A percentile compares a stretch with the other conserved stretches of the same genome.
phyloP scores from a whole-genome alignment of 768 basidiomycete species.

The Kwoniella mangroviensis region DNA sequence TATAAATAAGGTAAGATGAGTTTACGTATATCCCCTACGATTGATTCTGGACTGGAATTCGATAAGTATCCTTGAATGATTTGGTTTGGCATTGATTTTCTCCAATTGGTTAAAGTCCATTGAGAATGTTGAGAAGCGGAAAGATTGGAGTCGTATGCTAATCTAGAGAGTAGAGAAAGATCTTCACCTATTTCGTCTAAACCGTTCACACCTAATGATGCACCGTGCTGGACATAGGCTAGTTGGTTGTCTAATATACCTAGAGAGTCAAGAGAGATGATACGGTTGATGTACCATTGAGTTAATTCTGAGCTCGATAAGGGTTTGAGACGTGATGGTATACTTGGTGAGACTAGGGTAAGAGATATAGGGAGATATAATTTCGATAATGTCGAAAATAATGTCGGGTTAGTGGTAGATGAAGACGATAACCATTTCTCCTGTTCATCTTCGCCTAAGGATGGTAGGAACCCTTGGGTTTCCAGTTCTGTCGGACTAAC shows the following conservation, averaged over 20 bases:
- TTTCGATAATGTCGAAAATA: not conserved
- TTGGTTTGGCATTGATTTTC: conserved; percentile 66
- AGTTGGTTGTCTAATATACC: conserved; percentile 82
- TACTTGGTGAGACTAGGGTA: not conserved
- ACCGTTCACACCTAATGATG: conserved; percentile 73
- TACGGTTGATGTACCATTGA: conserved; percentile 74
- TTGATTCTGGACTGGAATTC: conserved; percentile 68
- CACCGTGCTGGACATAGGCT: conserved; percentile 80
- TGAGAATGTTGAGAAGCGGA: conserved; percentile 61
- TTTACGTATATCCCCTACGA: conserved; percentile 71
- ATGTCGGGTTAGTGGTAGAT: not conserved
- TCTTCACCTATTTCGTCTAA: conserved; percentile 91
- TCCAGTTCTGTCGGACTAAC: conserved; percentile 63
- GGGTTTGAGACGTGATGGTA: conserved; percentile 44
- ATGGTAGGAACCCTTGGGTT: conserved; percentile 25
- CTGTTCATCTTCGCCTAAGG: conserved; percentile 14
- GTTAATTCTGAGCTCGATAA: conserved; percentile 65
- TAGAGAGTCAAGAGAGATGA: conserved; percentile 68
- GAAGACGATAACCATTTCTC: conserved; percentile 18
- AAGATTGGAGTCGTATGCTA: conserved; percentile 73
- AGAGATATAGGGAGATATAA: conserved; percentile 2
- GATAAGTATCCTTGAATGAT: conserved; percentile 77
- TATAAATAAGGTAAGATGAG: conserved; percentile 92
- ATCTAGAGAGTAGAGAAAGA: conserved; percentile 77
- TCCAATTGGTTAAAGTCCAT: conserved; percentile 80